Conservation (phyloP, 2,329 filamentous ascomycete species). For the Myriosclerotinia duriaeana region DNA sequence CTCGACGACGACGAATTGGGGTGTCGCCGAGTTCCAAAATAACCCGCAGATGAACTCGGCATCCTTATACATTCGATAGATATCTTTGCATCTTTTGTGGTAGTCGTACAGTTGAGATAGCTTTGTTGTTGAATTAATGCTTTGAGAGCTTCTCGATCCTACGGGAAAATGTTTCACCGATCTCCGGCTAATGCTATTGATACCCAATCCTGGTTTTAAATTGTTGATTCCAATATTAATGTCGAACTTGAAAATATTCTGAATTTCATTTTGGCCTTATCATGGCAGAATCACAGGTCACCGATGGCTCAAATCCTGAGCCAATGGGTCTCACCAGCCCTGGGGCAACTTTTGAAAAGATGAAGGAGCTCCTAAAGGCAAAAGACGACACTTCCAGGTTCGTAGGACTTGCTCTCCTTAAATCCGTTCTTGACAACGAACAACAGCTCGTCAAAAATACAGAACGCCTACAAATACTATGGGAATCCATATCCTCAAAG, state of each 20-base stretch:
- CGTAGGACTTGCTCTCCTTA: constrained; percentile 65
- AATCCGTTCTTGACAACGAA: constrained; percentile 63
- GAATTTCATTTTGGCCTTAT: neutral
- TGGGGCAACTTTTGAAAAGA: constrained; percentile 46
- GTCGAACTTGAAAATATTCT: neutral
- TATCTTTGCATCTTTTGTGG: constrained; percentile 24
- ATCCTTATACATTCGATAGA: constrained; percentile 36
- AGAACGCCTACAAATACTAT: constrained; percentile 50
- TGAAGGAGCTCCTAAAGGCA: constrained; percentile 55
- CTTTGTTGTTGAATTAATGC: constrained; percentile 2
- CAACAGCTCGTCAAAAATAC: constrained; percentile 51
- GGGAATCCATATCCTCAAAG: constrained; percentile 59
- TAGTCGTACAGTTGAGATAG: neutral
- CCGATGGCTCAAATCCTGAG: neutral
- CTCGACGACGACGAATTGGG: constrained; percentile 35
- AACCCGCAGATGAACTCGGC: constrained; percentile 38
- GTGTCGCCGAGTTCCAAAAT: constrained; percentile 30
- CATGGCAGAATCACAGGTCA: constrained; percentile 11
- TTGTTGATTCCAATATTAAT: neutral
- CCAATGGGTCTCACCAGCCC: constrained; percentile 26
- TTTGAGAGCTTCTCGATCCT: constrained; percentile 15
- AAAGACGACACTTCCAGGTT: constrained; percentile 69
- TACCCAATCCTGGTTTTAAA: constrained; percentile 1
- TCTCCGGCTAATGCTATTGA: neutral
- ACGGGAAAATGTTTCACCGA: constrained; percentile 16